These are phyloP conservation scores for Lyophyllum shimeji DNA, from an alignment of 768 basidiomycete species.

Conservation along the genomic window DNA sequence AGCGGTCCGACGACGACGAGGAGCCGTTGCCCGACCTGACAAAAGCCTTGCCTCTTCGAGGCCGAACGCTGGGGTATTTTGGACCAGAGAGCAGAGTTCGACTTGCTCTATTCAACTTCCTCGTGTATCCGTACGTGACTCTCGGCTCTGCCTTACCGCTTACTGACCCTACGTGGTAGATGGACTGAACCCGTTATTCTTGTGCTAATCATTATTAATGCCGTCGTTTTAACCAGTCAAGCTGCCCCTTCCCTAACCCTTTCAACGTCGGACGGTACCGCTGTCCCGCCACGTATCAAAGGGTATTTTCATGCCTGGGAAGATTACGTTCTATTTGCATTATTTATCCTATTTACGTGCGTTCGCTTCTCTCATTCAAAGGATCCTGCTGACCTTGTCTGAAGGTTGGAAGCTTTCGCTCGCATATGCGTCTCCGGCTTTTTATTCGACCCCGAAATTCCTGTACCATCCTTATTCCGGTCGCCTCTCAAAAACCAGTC, in stretches of 20 bases:
- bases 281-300: slow-evolving; percentile 39
- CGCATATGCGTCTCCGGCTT: slow-evolving; percentile 91
- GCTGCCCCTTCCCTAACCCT: slow-evolving; percentile 62
- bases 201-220: slow-evolving; percentile 80
- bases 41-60: slow-evolving; percentile 58
- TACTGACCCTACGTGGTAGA: slow-evolving; percentile 33
- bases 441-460: slow-evolving; percentile 79
- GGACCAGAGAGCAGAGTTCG: slow-evolving; percentile 69
- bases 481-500: slow-evolving; percentile 31
- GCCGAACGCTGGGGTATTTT: slow-evolving; percentile 76
- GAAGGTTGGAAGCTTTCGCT: slow-evolving; percentile 79
- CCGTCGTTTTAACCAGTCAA: slow-evolving; percentile 80
- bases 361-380: slow-evolving; percentile 25
- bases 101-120: slow-evolving; percentile 59
- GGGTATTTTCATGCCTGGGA: slow-evolving; percentile 93
- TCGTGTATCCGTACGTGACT: slow-evolving; percentile 67
- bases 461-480: slow-evolving; percentile 48
- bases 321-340: slow-evolving; percentile 77
- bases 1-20: slow-evolving; percentile 26
- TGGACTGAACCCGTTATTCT: slow-evolving; percentile 89
- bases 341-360: slow-evolving; percentile 88
- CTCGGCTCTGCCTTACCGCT: slow-evolving; percentile 4
- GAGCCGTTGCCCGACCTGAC: slow-evolving; percentile 42
- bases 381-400: slow-evolving; percentile 2
- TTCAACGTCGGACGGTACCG: slow-evolving; percentile 37